Evolutionary conservation across 495 filamentous ascomycete species (phyloP).

Genomic region (Xanthoparmelia taractica): DNA sequence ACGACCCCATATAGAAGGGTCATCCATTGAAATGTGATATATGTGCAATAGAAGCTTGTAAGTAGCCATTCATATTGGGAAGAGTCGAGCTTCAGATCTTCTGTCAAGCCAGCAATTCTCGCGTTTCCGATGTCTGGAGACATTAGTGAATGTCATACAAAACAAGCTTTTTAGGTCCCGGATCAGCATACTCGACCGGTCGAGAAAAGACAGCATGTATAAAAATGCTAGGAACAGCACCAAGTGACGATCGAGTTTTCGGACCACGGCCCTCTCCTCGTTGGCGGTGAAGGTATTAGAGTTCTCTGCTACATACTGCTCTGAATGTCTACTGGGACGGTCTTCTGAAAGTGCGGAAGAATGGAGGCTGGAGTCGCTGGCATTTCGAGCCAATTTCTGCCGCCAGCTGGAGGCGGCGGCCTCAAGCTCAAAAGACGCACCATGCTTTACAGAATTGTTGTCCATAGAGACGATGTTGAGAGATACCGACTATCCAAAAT

Average conservation of each 20-base stretch:
- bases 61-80: conserved; percentile 59
- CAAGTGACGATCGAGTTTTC: conserved; percentile 63
- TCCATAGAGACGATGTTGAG: background rate
- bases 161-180: background rate
- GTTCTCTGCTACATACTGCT: conserved; percentile 26
- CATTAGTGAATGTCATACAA: background rate
- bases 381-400: background rate
- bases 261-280: conserved; percentile 63
- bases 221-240: conserved; percentile 71
- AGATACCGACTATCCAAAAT: background rate
- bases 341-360: background rate
- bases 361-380: background rate
- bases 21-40: conserved; percentile 68
- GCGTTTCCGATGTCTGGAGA: conserved; percentile 69
- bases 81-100: conserved; percentile 51
- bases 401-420: background rate
- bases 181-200: conserved; percentile 57
- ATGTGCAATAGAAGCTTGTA: conserved; percentile 60
- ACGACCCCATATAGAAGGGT: conserved; percentile 54
- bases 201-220: conserved; percentile 73
- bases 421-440: background rate
- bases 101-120: conserved; percentile 59
- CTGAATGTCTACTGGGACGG: background rate
- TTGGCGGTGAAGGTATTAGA: conserved; percentile 59
- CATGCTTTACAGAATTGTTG: background rate